These are phyloP conservation scores for Apiospora sp. DNA, from an alignment of 2,329 filamentous ascomycete genomes.

Conservation along the genomic window DNA sequence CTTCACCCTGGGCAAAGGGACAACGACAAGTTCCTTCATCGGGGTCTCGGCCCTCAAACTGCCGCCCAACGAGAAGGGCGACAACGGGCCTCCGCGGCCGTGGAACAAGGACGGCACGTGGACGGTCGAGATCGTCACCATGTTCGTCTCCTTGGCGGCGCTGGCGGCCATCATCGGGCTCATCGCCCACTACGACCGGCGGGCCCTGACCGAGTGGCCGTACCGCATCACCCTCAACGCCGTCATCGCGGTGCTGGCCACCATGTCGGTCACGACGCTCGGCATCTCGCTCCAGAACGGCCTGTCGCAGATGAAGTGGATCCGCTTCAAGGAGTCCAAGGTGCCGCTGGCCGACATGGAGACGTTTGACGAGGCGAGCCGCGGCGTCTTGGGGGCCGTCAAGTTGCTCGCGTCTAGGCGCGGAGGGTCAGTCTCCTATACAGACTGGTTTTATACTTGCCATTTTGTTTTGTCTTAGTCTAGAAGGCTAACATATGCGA, in stretches of 20 bases:
- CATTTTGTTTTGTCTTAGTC: not conserved
- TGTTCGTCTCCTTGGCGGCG: slow-evolving; percentile 38
- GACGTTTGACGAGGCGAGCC: slow-evolving; percentile 44
- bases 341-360: slow-evolving; percentile 44
- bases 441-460: too few relatives aligned
- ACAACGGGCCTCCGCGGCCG: slow-evolving; percentile 3
- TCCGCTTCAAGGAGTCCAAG: slow-evolving; percentile 40
- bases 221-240: slow-evolving; percentile 45
- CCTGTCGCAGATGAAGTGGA: slow-evolving; percentile 44
- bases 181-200: slow-evolving; percentile 40
- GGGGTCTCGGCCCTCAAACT: not conserved
- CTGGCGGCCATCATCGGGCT: slow-evolving; percentile 41
- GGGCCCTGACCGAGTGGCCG: slow-evolving; percentile 40
- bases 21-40: not conserved
- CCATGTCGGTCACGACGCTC: slow-evolving; percentile 41
- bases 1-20: not conserved
- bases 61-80: not conserved
- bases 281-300: slow-evolving; percentile 41
- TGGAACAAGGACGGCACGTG: slow-evolving; percentile 33
- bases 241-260: slow-evolving; percentile 42
- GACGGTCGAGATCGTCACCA: slow-evolving; percentile 39
- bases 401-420: slow-evolving; percentile 37
- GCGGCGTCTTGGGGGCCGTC: slow-evolving; percentile 41
- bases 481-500: not conserved
- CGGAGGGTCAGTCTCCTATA: slow-evolving; percentile 37